These are phyloP conservation scores for Symbiodinium natans DNA, from an alignment of 73 alveolate genomes.

Conservation along the genomic window DNA sequence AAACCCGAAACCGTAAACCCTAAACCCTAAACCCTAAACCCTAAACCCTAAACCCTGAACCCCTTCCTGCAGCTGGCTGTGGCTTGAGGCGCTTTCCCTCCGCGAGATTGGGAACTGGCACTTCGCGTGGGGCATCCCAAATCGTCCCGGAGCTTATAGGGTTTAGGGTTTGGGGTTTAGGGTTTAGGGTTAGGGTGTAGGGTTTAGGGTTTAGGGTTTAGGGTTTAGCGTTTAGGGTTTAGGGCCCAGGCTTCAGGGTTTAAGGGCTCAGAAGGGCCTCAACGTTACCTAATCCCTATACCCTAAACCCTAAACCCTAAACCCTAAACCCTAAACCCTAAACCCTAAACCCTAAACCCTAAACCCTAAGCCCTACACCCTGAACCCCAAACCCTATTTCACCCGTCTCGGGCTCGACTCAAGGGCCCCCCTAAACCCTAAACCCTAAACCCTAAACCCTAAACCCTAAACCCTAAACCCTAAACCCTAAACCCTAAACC, in stretches of 20 bases:
- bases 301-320: neutral
- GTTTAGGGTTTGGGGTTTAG: neutral
- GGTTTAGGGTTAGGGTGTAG: neutral
- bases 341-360: neutral
- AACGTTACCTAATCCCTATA: too few species aligned
- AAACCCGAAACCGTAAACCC: neutral
- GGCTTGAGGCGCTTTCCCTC: conserved; percentile 24
- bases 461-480: too few species aligned
- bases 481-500: too few species aligned
- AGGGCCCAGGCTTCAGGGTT: neutral
- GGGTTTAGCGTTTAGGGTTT: neutral
- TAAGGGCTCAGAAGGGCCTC: neutral
- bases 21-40: neutral
- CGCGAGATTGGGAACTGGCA: conserved; percentile 77
- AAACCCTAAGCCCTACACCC: too few species aligned
- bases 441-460: too few species aligned
- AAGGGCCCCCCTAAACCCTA: too few species aligned
- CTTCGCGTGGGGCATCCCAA: conserved; percentile 8
- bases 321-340: neutral
- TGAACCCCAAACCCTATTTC: too few species aligned
- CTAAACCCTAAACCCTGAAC: neutral
- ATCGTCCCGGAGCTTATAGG: neutral
- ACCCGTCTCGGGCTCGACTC: too few species aligned
- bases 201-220: neutral
- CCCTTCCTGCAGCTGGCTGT: neutral